Evolutionary conservation across 345 rosid genomes (phyloP).

Genomic region (Brassica incana): DNA sequence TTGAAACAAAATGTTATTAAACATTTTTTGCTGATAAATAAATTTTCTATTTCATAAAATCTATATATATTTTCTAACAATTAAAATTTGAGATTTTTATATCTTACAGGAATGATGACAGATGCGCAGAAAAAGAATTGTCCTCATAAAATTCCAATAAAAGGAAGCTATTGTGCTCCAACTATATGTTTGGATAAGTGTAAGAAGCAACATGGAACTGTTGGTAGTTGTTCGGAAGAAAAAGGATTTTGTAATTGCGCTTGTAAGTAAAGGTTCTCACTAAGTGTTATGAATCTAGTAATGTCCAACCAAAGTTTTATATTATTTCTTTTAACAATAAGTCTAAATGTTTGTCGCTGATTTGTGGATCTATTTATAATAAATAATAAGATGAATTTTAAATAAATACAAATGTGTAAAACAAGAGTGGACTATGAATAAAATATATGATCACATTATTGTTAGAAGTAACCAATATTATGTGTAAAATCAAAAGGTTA

Average conservation of each 20-base stretch:
- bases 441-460: background rate
- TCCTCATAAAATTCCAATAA: too few species aligned
- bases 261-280: background rate
- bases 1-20: background rate
- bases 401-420: background rate
- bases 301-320: background rate
- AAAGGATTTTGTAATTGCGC: background rate
- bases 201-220: too few species aligned
- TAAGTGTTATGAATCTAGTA: background rate
- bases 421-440: background rate
- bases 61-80: background rate
- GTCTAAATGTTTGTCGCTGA: background rate
- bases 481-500: background rate
- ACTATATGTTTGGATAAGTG: too few species aligned
- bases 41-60: background rate
- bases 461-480: background rate
- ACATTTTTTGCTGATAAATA: background rate
- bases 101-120: too few species aligned
- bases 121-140: too few species aligned
- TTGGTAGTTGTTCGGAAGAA: background rate
- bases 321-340: background rate
- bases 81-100: too few species aligned
- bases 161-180: too few species aligned
- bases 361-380: too few species aligned
- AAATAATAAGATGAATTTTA: background rate